These are phyloP conservation scores for Claviceps sp. DNA, from an alignment of 2,329 filamentous ascomycete species.

Conservation along the genomic window DNA sequence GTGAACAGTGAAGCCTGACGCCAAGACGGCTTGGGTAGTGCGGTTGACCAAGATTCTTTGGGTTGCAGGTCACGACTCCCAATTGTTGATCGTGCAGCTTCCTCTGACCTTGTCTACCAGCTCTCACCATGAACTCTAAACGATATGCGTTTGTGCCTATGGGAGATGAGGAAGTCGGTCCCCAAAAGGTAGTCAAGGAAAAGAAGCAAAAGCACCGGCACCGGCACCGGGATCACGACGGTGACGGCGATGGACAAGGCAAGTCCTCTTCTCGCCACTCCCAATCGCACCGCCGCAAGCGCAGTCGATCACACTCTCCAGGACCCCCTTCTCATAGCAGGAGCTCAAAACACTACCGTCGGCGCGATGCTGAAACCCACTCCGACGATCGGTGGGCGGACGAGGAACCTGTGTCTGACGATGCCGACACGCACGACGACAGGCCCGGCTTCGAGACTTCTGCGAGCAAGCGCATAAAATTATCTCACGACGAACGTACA, in stretches of 20 bases:
- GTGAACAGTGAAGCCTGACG: too few relatives aligned
- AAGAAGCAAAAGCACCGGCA: conserved; percentile 30
- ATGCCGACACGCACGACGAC: conserved; percentile 29
- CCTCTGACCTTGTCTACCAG: not conserved
- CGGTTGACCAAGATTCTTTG: too few relatives aligned
- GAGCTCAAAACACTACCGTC: conserved; percentile 29
- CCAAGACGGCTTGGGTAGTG: too few relatives aligned
- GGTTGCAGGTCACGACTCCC: too few relatives aligned
- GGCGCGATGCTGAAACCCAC: conserved; percentile 30
- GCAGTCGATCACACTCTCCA: conserved; percentile 22
- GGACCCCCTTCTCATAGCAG: conserved; percentile 13
- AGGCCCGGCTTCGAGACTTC: conserved; percentile 53
- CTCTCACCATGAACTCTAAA: conserved; percentile 35
- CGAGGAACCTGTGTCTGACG: conserved; percentile 44
- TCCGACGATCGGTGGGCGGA: conserved; percentile 75
- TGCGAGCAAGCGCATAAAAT: conserved; percentile 55
- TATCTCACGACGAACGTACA: conserved; percentile 39
- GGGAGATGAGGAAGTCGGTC: conserved; percentile 49
- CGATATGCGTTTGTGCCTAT: conserved; percentile 56
- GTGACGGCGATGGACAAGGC: conserved; percentile 21
- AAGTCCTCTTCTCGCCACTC: conserved; percentile 15
- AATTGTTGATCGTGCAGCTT: not conserved
- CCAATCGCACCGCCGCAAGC: conserved; percentile 14
- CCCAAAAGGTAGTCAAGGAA: conserved; percentile 37
- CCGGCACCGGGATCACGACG: conserved; percentile 20